Conservation (phyloP, 768 basidiomycete species). For the Kwoniella mangroviensis region DNA sequence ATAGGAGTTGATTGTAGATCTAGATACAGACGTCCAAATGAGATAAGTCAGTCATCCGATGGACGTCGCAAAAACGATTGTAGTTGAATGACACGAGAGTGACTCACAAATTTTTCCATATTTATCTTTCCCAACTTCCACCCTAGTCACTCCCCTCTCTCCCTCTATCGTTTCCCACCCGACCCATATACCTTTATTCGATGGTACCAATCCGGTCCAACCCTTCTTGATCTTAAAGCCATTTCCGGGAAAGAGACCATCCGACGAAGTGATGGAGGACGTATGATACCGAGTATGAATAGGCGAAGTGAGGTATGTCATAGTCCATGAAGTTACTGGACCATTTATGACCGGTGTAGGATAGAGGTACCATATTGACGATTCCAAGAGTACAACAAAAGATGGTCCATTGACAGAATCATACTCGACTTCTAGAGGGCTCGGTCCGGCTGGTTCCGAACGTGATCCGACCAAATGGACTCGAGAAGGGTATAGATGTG, state of each 20-base stretch:
- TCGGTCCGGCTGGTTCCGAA: slow-evolving; percentile 33
- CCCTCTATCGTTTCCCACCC: slow-evolving; percentile 33
- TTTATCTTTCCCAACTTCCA: slow-evolving; percentile 33
- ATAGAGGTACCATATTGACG: slow-evolving; percentile 24
- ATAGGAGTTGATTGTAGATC: slow-evolving; percentile 35
- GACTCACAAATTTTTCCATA: slow-evolving; percentile 35
- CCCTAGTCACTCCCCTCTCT: slow-evolving; percentile 28
- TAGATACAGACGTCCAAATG: slow-evolving; percentile 1
- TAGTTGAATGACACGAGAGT: not conserved
- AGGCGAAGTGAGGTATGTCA: slow-evolving; percentile 32
- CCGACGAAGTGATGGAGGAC: not conserved
- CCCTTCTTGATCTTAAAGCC: slow-evolving; percentile 26
- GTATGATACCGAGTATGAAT: slow-evolving; percentile 33
- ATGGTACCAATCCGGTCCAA: slow-evolving; percentile 36
- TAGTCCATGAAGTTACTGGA: slow-evolving; percentile 17
- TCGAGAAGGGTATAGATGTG: slow-evolving; percentile 37
- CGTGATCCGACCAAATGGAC: slow-evolving; percentile 2
- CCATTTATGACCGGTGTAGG: not conserved
- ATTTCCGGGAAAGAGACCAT: slow-evolving; percentile 13
- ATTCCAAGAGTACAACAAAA: slow-evolving; percentile 28
- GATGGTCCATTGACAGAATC: slow-evolving; percentile 31
- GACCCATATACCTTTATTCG: slow-evolving; percentile 40
- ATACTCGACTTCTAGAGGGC: slow-evolving; percentile 17
- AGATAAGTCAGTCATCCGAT: not conserved
- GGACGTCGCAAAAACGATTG: not conserved